Evolutionary conservation across 257 asterid genomes (phyloP).

Genomic region (Primulina eburnea): DNA sequence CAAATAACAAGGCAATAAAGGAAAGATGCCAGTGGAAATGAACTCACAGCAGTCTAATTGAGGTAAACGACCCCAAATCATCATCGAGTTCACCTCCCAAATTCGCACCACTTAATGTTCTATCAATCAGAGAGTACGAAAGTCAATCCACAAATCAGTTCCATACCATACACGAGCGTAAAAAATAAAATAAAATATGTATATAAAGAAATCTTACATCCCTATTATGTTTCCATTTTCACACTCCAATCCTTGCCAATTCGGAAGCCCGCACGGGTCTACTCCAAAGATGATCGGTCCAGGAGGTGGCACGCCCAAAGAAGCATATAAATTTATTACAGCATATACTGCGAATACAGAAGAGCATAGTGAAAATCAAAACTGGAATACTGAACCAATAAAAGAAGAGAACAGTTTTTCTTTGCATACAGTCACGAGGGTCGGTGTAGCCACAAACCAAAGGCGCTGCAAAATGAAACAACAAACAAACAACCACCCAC

Average conservation of each 20-base stretch:
- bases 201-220: constrained; percentile 45
- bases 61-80: constrained; percentile 59
- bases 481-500: constrained; percentile 38
- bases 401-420: neutral
- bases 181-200: too few species aligned
- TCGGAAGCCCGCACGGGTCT: constrained; percentile 80
- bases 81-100: constrained; percentile 65
- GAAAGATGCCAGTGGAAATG: neutral
- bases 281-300: constrained; percentile 77
- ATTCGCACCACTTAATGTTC: constrained; percentile 53
- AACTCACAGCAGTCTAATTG: constrained; percentile 66
- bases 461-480: constrained; percentile 35
- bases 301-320: constrained; percentile 59
- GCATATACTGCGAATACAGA: constrained; percentile 55
- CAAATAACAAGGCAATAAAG: neutral
- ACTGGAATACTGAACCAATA: constrained; percentile 5
- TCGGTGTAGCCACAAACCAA: constrained; percentile 58
- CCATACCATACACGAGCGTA: neutral
- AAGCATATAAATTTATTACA: constrained; percentile 57
- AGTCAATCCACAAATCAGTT: constrained; percentile 12
- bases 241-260: constrained; percentile 89
- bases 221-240: constrained; percentile 68
- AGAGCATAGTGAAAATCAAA: neutral
- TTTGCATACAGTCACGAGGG: constrained; percentile 72
- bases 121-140: constrained; percentile 24